phyloP scores from a whole-genome alignment of 768 basidiomycete species.

The Psilocybe cubensis region DNA sequence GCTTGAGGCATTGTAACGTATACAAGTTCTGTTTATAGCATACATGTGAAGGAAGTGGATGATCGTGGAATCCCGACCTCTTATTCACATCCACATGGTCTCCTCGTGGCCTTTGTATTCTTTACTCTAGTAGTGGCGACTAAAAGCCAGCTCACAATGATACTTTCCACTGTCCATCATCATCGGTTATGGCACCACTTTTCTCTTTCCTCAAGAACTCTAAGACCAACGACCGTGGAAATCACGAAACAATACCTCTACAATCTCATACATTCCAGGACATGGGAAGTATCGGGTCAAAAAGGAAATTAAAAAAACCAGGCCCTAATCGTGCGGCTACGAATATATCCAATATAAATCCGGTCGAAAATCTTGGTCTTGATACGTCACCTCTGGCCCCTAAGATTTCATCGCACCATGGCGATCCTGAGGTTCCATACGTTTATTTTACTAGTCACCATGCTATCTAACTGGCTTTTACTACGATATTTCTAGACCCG shows the following conservation, averaged over 20 bases:
- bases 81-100: slow-evolving; percentile 16
- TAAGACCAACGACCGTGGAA: slow-evolving; percentile 9
- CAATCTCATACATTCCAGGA: not conserved
- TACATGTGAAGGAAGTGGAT: too few species aligned
- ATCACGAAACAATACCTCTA: not conserved
- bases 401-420: not conserved
- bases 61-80: not conserved
- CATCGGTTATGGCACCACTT: slow-evolving; percentile 20
- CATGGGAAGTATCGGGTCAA: not conserved
- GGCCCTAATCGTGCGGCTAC: not conserved
- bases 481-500: not conserved
- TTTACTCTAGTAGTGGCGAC: not conserved
- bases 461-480: not conserved
- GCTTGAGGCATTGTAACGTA: too few species aligned
- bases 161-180: not conserved
- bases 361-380: not conserved
- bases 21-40: too few species aligned
- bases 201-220: slow-evolving; percentile 30
- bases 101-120: slow-evolving; percentile 20
- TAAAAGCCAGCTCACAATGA: not conserved
- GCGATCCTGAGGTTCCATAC: not conserved
- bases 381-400: not conserved
- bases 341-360: not conserved
- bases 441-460: not conserved
- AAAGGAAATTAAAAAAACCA: not conserved